These are phyloP conservation scores for Erysimum cheiri DNA, from an alignment of 441 rosid genomes.

Conservation along the genomic window DNA sequence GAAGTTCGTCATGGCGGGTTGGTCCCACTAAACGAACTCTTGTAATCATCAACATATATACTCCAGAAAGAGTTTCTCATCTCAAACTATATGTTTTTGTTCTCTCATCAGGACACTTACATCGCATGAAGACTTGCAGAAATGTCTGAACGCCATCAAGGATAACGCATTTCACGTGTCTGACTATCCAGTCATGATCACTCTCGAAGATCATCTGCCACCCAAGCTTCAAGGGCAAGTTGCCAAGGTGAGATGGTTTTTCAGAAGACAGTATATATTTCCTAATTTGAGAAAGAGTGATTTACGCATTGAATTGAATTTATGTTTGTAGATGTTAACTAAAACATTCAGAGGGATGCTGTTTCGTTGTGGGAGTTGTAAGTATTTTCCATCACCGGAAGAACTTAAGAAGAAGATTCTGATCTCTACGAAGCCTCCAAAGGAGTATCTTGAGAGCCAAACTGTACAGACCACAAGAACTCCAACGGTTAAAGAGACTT, in stretches of 20 bases:
- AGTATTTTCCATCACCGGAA: conserved; percentile 77
- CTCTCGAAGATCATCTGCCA: conserved; percentile 82
- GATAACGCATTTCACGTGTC: conserved; percentile 68
- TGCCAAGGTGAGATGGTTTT: conserved; percentile 55
- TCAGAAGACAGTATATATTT: conserved; percentile 23
- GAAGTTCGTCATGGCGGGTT: conserved; percentile 86
- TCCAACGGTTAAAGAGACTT: conserved; percentile 46
- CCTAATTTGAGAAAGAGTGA: background rate
- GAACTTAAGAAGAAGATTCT: conserved; percentile 56
- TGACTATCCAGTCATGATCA: conserved; percentile 76
- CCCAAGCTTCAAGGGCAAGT: conserved; percentile 62
- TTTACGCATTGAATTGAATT: background rate
- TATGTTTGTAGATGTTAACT: conserved; percentile 56
- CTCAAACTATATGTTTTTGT: conserved; percentile 20
- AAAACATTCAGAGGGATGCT: conserved; percentile 60
- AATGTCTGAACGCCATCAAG: conserved; percentile 65
- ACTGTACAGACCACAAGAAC: conserved; percentile 32
- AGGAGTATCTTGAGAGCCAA: conserved; percentile 59
- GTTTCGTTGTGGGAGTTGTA: conserved; percentile 37
- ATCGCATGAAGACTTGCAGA: conserved; percentile 61
- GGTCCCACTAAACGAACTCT: conserved; percentile 8
- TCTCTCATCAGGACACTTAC: conserved; percentile 60
- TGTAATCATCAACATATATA: background rate
- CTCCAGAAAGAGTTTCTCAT: background rate
- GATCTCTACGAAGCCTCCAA: conserved; percentile 89